These are phyloP conservation scores for Sporothrix dimorphospora DNA, from an alignment of 2,329 filamentous ascomycete species.

Conservation along the genomic window DNA sequence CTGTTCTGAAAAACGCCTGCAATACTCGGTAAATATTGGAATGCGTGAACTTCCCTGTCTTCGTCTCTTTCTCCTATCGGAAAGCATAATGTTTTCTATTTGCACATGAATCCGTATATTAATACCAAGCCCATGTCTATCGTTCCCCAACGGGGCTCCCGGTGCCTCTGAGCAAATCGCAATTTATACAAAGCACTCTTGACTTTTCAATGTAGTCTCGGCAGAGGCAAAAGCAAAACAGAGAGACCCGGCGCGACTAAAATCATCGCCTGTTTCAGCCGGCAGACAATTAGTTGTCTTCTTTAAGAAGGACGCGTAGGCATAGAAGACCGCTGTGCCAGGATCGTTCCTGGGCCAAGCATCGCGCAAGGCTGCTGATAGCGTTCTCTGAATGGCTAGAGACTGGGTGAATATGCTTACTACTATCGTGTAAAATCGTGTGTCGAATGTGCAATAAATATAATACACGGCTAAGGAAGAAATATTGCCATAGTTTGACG, in stretches of 20 bases:
- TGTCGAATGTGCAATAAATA: neutral
- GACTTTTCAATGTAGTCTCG: neutral
- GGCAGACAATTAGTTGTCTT: neutral
- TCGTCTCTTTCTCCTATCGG: neutral
- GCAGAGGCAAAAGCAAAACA: neutral
- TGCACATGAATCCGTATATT: conserved; percentile 11
- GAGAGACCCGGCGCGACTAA: too few relatives aligned
- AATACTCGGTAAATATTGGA: neutral
- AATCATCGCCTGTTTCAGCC: neutral
- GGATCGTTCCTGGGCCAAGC: neutral
- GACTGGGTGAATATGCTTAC: neutral
- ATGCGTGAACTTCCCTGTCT: neutral
- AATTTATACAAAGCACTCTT: neutral
- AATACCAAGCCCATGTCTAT: conserved; percentile 8
- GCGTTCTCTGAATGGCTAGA: neutral
- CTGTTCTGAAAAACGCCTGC: neutral
- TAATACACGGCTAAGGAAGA: neutral
- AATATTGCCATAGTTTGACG: neutral
- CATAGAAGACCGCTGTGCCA: neutral
- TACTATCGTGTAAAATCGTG: neutral
- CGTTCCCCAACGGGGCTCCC: neutral
- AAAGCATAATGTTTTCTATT: neutral
- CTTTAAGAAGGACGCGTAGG: neutral
- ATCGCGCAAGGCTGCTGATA: conserved; percentile 7
- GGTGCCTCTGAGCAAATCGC: neutral